Base-by-base conservation (phyloP, 2,329 filamentous ascomycete species). In the Pezicula neosporulosa region DNA sequence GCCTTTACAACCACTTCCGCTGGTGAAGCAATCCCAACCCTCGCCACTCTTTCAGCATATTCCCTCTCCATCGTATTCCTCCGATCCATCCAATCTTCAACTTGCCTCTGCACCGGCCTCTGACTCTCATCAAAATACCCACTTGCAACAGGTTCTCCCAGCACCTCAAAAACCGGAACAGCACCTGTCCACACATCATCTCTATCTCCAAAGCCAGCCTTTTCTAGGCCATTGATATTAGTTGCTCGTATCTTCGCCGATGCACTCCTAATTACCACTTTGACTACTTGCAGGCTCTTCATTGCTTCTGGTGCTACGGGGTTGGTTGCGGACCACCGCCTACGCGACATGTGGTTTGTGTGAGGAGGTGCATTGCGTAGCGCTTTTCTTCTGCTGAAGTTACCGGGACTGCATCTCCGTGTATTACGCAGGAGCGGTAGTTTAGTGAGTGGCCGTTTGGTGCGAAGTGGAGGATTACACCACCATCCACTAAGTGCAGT, bases 381-480 rank as follows among this genome's bases (percentile, higher is more conserved):
- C 15, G 24, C 37, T 44, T 87, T 72, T 94, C 89, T 3, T 76
- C 78, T 0, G 71, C 66, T 52, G 85, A 80, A 3, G 81, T 78
- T 6, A 94, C 86, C 3, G 85, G 67, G 13, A 70, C 74, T 1
- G 85, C 90, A 64, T 84, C 78, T 1, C 89, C 90, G 63, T 92
- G 90, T 15, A 92, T 76, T 6, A 90, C 74, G 16, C 87, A 87
- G 6, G 44, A 48, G 56, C 89, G 87, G 72, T 93, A 95, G 73
- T 94, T 92, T 74, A 89, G 91, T 72, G 82, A 89, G 73, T 93
- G 88, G 52, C 80, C 81, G 72, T 88, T 86, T n/a, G 89, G 86
- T 1, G 89, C 89, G 13, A 93, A 78, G 18, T 86, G 80, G 30
- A 95, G 81, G 15, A 94, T 83, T 49, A 93, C 74, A 43, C 89